Base-by-base conservation (phyloP, 352 stramenopile genomes). In the Thalassiosira livingstoniorum region DNA sequence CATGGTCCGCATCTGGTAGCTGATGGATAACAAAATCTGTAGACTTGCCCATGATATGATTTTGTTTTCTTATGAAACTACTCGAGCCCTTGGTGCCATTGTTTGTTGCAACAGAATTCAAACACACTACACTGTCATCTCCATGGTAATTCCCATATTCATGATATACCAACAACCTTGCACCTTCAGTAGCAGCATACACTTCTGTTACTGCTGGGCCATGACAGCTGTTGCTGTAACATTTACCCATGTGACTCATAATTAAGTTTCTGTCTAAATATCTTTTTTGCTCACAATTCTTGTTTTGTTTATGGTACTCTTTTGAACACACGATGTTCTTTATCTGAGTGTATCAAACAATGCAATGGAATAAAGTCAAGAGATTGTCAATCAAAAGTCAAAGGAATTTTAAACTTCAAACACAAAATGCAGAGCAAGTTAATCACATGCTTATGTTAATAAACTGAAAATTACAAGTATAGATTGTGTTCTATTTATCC, bases 291-390 rank as follows among this genome's bases (percentile, higher is more conserved):
- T 29, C 18, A 29, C 54, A 10, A 4, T 23, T 34, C 23, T 62
- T 27, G 18, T 62, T 62, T 35, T n/a, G n/a, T 62, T 62, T 62
- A 32, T 62, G 31, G 25, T 62, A 62, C 2, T n/a, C 54, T n/a
- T 27, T 4, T 11, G 54, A 35, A 29, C 54, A 62, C 21, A 62
- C n/a, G 21, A 62, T 31, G 15, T 15, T 35, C 35, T 62, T 62
- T 10, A 15, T 34, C 54, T 62, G 39, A n/a, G n/a, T n/a, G n/a
- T n/a, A n/a, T n/a, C n/a, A n/a, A n/a, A n/a, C n/a, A n/a, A n/a
- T n/a, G 7, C 7, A 7, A 15, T 18, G 15, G 39, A 47, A 47
- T 18, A 47, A 47, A 47, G 7, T 18, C 7, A 47, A 47, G 15
- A 18, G 15, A 18, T 47, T 47, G 15, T 47, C 39, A 47, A 18